Conservation (phyloP, 495 filamentous ascomycete species). For the Neurospora sp. region DNA sequence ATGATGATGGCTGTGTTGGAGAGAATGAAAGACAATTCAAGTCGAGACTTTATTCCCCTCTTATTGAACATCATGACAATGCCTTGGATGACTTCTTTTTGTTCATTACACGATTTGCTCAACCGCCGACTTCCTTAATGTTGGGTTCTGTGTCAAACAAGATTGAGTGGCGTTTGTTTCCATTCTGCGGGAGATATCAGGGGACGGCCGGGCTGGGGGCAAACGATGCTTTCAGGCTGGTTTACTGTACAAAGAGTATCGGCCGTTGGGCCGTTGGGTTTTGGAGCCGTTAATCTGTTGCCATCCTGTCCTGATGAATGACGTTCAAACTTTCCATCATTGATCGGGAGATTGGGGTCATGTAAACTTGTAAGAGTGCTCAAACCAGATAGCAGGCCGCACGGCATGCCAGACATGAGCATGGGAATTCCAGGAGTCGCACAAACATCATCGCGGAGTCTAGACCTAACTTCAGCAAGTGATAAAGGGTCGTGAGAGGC, state of each 20-base stretch:
- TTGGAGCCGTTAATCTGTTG: background rate
- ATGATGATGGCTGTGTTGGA: background rate
- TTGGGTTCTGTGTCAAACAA: background rate
- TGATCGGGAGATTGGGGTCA: no score
- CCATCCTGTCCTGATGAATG: background rate
- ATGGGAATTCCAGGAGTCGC: background rate
- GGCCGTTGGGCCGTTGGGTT: background rate
- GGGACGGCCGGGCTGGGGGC: background rate
- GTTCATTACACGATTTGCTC: background rate
- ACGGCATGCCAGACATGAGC: background rate
- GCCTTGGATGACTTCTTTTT: no score
- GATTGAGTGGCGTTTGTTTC: background rate
- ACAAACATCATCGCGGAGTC: background rate
- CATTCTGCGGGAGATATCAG: background rate
- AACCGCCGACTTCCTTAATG: background rate
- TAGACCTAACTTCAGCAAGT: background rate
- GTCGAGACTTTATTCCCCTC: background rate
- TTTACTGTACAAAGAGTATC: background rate
- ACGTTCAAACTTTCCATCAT: background rate
- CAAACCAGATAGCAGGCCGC: background rate
- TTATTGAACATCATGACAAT: background rate
- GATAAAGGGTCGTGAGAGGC: background rate
- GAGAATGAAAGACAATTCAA: background rate
- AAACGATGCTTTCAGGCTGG: background rate
- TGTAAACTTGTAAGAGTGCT: background rate